A percentile compares a stretch with the other conserved stretches of the same genome.
These are phyloP conservation scores for Rhododendron kiyosumense DNA, from an alignment of 148 eudicot genomes.

Conservation along the genomic window DNA sequence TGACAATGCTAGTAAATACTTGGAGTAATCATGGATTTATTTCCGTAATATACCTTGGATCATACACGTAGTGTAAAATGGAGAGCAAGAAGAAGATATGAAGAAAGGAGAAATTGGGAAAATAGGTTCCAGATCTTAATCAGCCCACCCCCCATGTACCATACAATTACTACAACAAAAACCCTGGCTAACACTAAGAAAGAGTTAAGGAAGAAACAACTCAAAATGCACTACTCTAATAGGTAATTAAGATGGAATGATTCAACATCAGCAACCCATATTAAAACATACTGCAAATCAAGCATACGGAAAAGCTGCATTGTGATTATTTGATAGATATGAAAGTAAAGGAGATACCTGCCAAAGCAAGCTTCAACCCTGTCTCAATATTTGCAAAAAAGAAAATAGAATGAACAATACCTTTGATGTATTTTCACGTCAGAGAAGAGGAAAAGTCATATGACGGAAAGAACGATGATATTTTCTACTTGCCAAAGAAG, in stretches of 20 bases:
- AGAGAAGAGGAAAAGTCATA: too few species aligned
- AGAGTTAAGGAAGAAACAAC: not conserved
- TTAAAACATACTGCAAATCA: not conserved
- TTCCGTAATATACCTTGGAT: not conserved
- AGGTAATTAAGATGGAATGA: not conserved
- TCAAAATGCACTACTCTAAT: not conserved
- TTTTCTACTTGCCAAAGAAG: too few species aligned
- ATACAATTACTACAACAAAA: not conserved
- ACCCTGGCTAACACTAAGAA: not conserved
- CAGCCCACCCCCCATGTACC: not conserved
- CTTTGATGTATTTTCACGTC: too few species aligned
- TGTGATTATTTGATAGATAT: not conserved
- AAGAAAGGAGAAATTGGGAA: not conserved
- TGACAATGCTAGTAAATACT: not conserved
- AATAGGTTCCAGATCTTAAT: not conserved
- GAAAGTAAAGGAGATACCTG: constrained; percentile 41
- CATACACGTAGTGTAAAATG: not conserved
- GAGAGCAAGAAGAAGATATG: not conserved
- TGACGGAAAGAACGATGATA: too few species aligned
- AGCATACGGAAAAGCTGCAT: not conserved
- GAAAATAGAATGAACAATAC: too few species aligned
- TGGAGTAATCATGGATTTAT: not conserved
- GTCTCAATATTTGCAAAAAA: constrained; percentile 31
- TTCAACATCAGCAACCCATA: not conserved
- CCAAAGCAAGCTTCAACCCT: constrained; percentile 80